Conservation (phyloP, 2,329 filamentous ascomycete species). For the Aspergillus pseudoviridinutans region DNA sequence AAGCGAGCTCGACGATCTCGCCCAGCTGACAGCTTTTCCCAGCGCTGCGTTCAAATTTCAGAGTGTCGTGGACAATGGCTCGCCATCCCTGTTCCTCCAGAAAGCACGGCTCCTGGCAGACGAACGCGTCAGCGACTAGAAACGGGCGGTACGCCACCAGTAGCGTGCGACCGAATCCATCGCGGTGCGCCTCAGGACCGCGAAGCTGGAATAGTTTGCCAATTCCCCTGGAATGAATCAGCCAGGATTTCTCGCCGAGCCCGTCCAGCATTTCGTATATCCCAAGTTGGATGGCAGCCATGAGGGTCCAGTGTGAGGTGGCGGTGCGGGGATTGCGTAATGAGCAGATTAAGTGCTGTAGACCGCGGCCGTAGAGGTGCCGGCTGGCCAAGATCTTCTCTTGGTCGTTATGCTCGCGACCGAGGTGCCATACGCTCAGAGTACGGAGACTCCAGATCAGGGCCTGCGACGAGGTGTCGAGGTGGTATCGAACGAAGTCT, state of each 20-base stretch:
- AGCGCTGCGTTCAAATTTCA: constrained; percentile 5
- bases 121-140: constrained; percentile 16
- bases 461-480: constrained; percentile 1
- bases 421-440: constrained; percentile 14
- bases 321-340: constrained; percentile 9
- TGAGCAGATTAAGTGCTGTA: constrained; percentile 9
- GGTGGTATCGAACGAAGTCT: constrained; percentile 14
- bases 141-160: constrained; percentile 18
- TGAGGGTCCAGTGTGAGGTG: constrained; percentile 14
- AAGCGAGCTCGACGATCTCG: constrained; percentile 15
- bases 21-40: constrained; percentile 12
- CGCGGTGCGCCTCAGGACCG: constrained; percentile 11
- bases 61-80: constrained; percentile 7
- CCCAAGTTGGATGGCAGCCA: constrained; percentile 14
- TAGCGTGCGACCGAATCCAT: constrained; percentile 16
- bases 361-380: constrained; percentile 14
- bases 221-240: constrained; percentile 19
- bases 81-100: constrained; percentile 14
- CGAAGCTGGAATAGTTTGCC: constrained; percentile 12
- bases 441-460: constrained; percentile 11
- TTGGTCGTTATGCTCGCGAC: constrained; percentile 9
- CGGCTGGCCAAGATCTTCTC: constrained; percentile 13
- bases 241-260: constrained; percentile 13
- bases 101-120: constrained; percentile 16
- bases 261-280: constrained; percentile 18